A percentile compares a stretch with the other conserved stretches of the same genome.
Conservation (phyloP, 2,329 filamentous ascomycete species). For the Blastomyces percursus region DNA sequence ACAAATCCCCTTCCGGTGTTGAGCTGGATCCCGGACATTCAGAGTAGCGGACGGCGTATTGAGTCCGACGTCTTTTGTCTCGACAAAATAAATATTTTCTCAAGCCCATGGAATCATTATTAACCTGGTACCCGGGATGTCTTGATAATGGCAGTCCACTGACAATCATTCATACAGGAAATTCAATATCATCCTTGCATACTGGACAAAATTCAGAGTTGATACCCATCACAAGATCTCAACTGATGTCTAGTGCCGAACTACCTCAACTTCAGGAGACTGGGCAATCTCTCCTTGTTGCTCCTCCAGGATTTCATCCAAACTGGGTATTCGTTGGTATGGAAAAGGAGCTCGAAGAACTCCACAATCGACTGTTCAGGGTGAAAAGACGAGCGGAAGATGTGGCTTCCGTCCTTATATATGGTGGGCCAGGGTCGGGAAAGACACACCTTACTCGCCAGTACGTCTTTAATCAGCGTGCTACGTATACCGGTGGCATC, state of each 20-base stretch:
- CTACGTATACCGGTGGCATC: conserved; percentile 53
- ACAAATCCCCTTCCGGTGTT: neutral
- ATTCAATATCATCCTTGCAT: conserved; percentile 1
- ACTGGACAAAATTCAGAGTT: conserved; percentile 15
- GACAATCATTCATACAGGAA: neutral
- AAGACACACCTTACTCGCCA: conserved; percentile 59
- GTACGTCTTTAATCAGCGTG: conserved; percentile 52
- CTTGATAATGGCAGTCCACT: neutral
- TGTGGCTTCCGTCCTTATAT: conserved; percentile 53
- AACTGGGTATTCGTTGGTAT: conserved; percentile 55
- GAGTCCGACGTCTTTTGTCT: neutral
- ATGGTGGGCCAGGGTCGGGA: conserved; percentile 54
- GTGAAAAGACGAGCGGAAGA: conserved; percentile 46
- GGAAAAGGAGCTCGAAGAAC: conserved; percentile 44
- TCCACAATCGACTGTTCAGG: conserved; percentile 52
- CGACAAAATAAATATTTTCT: neutral
- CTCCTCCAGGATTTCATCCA: conserved; percentile 48
- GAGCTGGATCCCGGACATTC: neutral
- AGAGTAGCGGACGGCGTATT: neutral
- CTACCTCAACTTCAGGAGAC: conserved; percentile 16
- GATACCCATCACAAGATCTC: conserved; percentile 19
- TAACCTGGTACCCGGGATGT: neutral
- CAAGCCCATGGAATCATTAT: neutral
- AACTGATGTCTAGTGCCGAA: conserved; percentile 18
- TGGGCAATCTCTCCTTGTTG: conserved; percentile 31